phyloP scores from a whole-genome alignment of 139 green algal genomes.

The Auxenochlorella protothecoides region DNA sequence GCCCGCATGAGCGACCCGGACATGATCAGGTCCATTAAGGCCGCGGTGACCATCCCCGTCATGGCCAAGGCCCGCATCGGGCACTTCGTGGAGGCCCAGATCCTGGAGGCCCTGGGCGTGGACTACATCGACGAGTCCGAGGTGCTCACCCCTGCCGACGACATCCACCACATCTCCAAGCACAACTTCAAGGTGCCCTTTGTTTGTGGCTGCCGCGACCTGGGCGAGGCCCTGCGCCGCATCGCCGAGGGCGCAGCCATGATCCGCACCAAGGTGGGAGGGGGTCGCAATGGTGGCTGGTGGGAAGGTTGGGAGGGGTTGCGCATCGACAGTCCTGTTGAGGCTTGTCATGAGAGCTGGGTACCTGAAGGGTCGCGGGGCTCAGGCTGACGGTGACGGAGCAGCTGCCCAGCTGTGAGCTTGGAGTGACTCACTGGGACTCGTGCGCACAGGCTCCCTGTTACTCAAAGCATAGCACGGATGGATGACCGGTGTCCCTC shows the following conservation, averaged over 20 bases:
- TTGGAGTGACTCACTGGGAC: too few relatives aligned
- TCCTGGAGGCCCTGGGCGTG: conserved; percentile 88
- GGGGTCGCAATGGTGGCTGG: neutral
- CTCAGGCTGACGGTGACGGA: too few relatives aligned
- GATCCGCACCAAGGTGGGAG: conserved; percentile 89
- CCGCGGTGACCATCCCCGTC: conserved; percentile 95
- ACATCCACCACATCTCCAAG: conserved; percentile 99
- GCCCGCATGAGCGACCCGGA: conserved; percentile 92
- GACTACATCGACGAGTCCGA: conserved; percentile 99
- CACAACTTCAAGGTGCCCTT: conserved; percentile 98
- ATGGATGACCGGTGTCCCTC: too few relatives aligned
- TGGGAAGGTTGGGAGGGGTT: neutral
- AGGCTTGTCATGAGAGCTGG: too few relatives aligned
- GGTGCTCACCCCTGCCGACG: conserved; percentile 96
- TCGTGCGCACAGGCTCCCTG: too few relatives aligned
- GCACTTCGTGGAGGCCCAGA: conserved; percentile 98
- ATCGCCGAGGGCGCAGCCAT: conserved; percentile 95
- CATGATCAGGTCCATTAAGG: conserved; percentile 95
- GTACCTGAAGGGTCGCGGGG: too few relatives aligned
- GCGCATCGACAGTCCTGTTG: too few relatives aligned
- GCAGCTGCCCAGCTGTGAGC: too few relatives aligned
- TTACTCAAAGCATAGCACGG: too few relatives aligned
- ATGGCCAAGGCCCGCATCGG: conserved; percentile 99
- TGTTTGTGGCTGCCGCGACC: conserved; percentile 97
- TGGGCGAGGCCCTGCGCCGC: conserved; percentile 93